A percentile compares a stretch with the other conserved stretches of the same genome.
Evolutionary conservation across 106 monocot species (phyloP).

Genomic region (Platanthera guangdongensis): DNA sequence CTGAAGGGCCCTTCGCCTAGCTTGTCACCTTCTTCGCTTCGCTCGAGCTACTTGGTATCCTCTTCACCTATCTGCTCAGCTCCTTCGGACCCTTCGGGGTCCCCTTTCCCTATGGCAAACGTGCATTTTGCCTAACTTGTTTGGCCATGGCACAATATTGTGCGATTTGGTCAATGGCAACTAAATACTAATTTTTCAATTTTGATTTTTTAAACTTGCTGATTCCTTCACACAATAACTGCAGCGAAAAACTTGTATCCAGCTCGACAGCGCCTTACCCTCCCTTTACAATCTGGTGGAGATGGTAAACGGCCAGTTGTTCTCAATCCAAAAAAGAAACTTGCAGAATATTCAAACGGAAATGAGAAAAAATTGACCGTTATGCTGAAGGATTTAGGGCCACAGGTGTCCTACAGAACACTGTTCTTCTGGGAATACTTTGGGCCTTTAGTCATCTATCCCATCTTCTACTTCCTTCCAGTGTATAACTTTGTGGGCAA

Average conservation of each 20-base stretch:
- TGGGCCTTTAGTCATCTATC: conserved; percentile 80
- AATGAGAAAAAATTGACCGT: conserved; percentile 47
- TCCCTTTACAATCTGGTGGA: conserved; percentile 43
- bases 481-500: conserved; percentile 73
- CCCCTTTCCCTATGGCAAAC: too few species aligned
- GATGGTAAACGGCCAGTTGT: conserved; percentile 38
- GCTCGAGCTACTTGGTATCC: too few species aligned
- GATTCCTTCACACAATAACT: neutral
- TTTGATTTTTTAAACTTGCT: neutral
- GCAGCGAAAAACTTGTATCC: conserved; percentile 84
- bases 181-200: neutral
- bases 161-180: too few species aligned
- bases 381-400: conserved; percentile 79
- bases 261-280: conserved; percentile 78
- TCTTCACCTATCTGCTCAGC: too few species aligned
- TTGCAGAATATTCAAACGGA: conserved; percentile 60
- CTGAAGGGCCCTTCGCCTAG: too few species aligned
- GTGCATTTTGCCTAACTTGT: too few species aligned
- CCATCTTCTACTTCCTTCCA: conserved; percentile 74
- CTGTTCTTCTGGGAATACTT: conserved; percentile 95
- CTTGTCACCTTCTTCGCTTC: too few species aligned
- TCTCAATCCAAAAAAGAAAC: conserved; percentile 49
- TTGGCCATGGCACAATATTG: too few species aligned
- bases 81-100: too few species aligned
- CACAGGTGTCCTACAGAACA: conserved; percentile 69